Base-by-base conservation (phyloP, 768 basidiomycete genomes). In the Pseudohyphozyma bogoriensis region DNA sequence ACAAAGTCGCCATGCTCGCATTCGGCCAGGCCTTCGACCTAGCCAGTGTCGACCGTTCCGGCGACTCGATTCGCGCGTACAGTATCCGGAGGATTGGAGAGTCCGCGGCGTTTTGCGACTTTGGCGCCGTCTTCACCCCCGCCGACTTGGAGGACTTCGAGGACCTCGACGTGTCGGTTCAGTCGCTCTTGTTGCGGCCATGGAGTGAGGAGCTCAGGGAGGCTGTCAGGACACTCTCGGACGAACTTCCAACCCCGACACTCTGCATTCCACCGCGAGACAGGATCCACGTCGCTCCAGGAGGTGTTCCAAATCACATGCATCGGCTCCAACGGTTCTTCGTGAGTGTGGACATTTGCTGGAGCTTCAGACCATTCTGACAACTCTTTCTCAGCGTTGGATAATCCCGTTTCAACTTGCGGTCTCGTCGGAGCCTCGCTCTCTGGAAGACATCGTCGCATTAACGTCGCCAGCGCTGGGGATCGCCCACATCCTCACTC, bases 361-460 rank as follows among this genome's bases (percentile, higher is more conserved):
- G 9, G 10, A 20, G 15, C 3, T 5, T 7, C 20, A 24, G 6
- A 10, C 12, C 9, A 20, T 31, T 10, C 42, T 47, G 45, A 40
- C 36, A 1, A 12, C n/a, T 22, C 28, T 3, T 28, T 9, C 16
- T 7, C 12, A 55, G 53, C 76, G 82, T 13, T 84, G 82, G 82
- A 75, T 84, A 8, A 72, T 83, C 35, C 82, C 82, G 8, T 80
- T 78, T 67, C 76, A 79, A 55, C 68, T 83, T 32, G 82, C 83
- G 10, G 74, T 82, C 51, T 83, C 83, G 80, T 83, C 82, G 0
- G 82, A 79, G 0, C 82, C 82, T 2, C 74, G 79, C 5, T 70
- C 72, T 59, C 77, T 77, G 58, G 75, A 76, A 22, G 82, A 84
- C 67, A 79, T 83, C 57, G 64, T 68, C 2, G 74, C 75, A 1